A percentile compares a stretch with the other conserved stretches of the same genome.
Conservation (phyloP, 768 basidiomycete genomes). For the Termitomyces sp. region DNA sequence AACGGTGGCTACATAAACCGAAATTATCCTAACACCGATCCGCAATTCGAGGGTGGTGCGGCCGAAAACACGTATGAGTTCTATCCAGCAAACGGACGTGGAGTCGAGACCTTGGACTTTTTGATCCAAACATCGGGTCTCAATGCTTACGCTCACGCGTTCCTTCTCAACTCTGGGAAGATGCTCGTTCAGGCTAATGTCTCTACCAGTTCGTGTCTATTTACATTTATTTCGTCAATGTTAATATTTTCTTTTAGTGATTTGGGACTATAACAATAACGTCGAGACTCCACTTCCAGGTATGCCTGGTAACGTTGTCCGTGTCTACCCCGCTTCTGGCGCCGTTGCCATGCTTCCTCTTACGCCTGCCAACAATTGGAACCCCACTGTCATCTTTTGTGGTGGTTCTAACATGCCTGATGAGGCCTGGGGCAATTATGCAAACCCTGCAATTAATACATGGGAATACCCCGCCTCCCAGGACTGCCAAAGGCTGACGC, state of each 20-base stretch:
- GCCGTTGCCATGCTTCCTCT: constrained; percentile 89
- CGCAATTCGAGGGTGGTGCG: constrained; percentile 60
- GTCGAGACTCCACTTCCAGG: constrained; percentile 60
- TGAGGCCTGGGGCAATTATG: constrained; percentile 73
- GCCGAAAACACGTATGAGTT: constrained; percentile 86
- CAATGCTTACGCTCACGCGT: constrained; percentile 75
- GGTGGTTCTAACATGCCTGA: constrained; percentile 84
- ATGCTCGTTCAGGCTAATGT: constrained; percentile 83
- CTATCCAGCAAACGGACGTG: constrained; percentile 58
- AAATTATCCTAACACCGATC: constrained; percentile 72
- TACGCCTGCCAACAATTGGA: constrained; percentile 85
- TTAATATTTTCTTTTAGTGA: constrained; percentile 22
- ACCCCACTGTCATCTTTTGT: constrained; percentile 84
- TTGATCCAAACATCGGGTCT: constrained; percentile 71
- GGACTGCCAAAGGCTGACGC: constrained; percentile 85
- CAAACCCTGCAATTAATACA: constrained; percentile 71
- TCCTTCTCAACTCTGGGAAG: constrained; percentile 72
- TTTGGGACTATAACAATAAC: constrained; percentile 56
- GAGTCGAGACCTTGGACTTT: constrained; percentile 61
- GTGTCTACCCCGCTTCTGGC: constrained; percentile 89
- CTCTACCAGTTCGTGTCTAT: constrained; percentile 59
- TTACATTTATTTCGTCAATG: background rate
- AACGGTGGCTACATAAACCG: constrained; percentile 79
- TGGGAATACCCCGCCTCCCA: constrained; percentile 66
- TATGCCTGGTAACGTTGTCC: constrained; percentile 72